These are phyloP conservation scores for Pulveroboletus sp. DNA, from an alignment of 768 basidiomycete genomes.

Conservation along the genomic window DNA sequence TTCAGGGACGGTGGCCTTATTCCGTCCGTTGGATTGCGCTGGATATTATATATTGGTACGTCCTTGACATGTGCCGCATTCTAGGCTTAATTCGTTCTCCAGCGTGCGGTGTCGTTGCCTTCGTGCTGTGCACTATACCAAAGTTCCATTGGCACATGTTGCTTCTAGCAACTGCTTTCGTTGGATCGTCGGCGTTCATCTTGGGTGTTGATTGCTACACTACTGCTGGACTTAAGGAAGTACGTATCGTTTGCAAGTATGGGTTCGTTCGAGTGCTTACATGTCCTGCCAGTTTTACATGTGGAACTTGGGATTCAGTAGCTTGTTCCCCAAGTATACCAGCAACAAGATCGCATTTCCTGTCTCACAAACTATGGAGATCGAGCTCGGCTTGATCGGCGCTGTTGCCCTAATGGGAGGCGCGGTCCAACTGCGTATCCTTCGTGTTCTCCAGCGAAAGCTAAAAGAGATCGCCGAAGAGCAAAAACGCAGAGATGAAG, in stretches of 20 bases:
- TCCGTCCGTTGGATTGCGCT: constrained; percentile 68
- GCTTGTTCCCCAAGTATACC: constrained; percentile 74
- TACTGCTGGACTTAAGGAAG: constrained; percentile 90
- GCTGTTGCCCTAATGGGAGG: constrained; percentile 82
- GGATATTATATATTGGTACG: constrained; percentile 84
- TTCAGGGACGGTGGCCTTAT: constrained; percentile 82
- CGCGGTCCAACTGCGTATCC: constrained; percentile 85
- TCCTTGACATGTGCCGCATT: constrained; percentile 16
- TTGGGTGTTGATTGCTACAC: constrained; percentile 93
- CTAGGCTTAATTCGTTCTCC: constrained; percentile 12
- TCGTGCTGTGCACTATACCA: constrained; percentile 79
- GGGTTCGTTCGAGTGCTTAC: constrained; percentile 7
- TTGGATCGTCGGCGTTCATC: constrained; percentile 87
- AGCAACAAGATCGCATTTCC: constrained; percentile 69
- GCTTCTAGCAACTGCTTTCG: constrained; percentile 81
- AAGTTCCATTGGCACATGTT: constrained; percentile 85
- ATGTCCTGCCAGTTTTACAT: constrained; percentile 71
- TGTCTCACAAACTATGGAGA: constrained; percentile 85
- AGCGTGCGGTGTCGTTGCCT: constrained; percentile 74
- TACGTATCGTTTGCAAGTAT: constrained; percentile 26
- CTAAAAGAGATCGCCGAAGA: constrained; percentile 76
- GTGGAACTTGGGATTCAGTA: constrained; percentile 86
- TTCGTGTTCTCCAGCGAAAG: constrained; percentile 73
- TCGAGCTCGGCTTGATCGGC: constrained; percentile 85
- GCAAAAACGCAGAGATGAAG: constrained; percentile 64